phyloP scores from a whole-genome alignment of 768 basidiomycete species.

The Termitomyces sp. region DNA sequence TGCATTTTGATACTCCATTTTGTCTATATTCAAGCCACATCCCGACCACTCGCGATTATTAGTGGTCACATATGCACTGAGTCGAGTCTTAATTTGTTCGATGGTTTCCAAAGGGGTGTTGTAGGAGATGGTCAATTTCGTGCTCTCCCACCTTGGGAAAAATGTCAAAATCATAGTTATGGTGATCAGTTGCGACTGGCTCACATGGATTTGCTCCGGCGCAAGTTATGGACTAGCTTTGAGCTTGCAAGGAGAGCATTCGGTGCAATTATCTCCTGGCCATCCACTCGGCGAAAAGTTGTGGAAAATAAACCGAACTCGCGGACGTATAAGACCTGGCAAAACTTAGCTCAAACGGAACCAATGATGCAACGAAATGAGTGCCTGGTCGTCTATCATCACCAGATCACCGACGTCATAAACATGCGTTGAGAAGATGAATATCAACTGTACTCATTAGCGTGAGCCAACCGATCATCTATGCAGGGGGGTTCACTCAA shows the following conservation, averaged over 20 bases:
- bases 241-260: constrained; percentile 65
- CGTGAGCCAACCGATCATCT: not conserved
- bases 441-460: constrained; percentile 51
- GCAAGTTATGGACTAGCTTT: constrained; percentile 75
- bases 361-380: not conserved
- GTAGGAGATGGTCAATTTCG: constrained; percentile 60
- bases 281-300: constrained; percentile 74
- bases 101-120: constrained; percentile 66
- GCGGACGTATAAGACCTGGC: constrained; percentile 48
- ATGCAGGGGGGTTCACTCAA: constrained; percentile 23
- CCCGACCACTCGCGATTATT: constrained; percentile 75
- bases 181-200: constrained; percentile 16
- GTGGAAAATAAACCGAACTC: constrained; percentile 83
- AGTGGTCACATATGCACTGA: constrained; percentile 52
- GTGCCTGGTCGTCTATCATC: constrained; percentile 70
- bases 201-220: constrained; percentile 70
- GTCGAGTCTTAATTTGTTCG: constrained; percentile 56
- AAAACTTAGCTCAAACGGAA: not conserved
- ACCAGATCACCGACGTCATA: constrained; percentile 82
- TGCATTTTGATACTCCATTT: constrained; percentile 75
- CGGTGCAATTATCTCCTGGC: constrained; percentile 75
- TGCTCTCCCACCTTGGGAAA: constrained; percentile 56
- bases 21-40: constrained; percentile 64
- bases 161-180: not conserved
- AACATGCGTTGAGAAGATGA: constrained; percentile 84